phyloP scores from a whole-genome alignment of 2,329 filamentous ascomycete species.

The Diaporthe ampelina region DNA sequence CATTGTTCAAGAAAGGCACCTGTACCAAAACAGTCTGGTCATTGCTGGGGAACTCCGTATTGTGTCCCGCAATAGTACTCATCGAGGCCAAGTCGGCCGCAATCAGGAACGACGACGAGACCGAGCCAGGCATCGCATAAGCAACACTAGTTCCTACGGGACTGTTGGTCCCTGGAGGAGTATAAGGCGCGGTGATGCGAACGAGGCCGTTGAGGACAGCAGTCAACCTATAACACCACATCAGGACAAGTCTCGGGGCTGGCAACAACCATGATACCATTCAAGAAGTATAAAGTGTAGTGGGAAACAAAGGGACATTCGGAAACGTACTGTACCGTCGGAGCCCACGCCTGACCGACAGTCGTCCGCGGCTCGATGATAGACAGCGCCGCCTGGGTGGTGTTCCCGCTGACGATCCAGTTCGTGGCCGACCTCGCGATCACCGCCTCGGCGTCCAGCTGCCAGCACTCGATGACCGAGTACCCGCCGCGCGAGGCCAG shows the following conservation, averaged over 20 bases:
- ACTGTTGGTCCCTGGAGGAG: slow-evolving; percentile 39
- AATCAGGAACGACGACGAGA: slow-evolving; percentile 50
- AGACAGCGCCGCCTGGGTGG: slow-evolving; percentile 49
- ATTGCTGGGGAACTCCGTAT: slow-evolving; percentile 52
- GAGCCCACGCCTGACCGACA: slow-evolving; percentile 52
- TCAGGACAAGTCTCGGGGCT: not conserved
- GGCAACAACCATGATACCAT: not conserved
- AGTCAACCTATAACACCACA: slow-evolving; percentile 44
- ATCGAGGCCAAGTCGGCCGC: slow-evolving; percentile 48
- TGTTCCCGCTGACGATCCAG: slow-evolving; percentile 47
- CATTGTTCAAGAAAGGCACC: slow-evolving; percentile 47
- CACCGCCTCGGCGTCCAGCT: slow-evolving; percentile 45
- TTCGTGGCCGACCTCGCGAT: slow-evolving; percentile 50
- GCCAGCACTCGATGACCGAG: slow-evolving; percentile 51
- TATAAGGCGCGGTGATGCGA: slow-evolving; percentile 48
- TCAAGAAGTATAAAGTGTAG: not conserved
- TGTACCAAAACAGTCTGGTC: slow-evolving; percentile 52
- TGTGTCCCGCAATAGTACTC: slow-evolving; percentile 50
- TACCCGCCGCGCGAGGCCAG: slow-evolving; percentile 47
- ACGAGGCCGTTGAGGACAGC: slow-evolving; percentile 52
- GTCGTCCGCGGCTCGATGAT: slow-evolving; percentile 50
- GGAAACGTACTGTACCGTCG: slow-evolving; percentile 48
- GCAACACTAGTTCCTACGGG: slow-evolving; percentile 43
- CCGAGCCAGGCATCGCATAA: slow-evolving; percentile 50
- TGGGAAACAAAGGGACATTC: not conserved